Evolutionary conservation across 2,329 filamentous ascomycete genomes (phyloP).

Genomic region (Chrysoporthe puriensis): DNA sequence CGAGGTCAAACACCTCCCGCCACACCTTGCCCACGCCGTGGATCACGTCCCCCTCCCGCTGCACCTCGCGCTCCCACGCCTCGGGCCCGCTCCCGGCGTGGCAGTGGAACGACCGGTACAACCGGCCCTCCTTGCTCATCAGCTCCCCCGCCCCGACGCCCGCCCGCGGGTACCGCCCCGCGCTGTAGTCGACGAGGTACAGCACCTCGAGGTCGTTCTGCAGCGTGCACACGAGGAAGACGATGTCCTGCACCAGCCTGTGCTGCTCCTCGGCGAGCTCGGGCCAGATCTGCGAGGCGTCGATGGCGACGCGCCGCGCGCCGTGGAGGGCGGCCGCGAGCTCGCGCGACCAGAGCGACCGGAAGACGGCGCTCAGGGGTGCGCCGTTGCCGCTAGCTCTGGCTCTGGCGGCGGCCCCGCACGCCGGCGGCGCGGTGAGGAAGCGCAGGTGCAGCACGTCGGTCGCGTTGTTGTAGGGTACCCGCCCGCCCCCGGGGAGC

Average conservation of each 20-base stretch:
- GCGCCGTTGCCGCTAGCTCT: not conserved
- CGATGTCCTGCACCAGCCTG: slow-evolving; percentile 26
- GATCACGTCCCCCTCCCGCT: slow-evolving; percentile 36
- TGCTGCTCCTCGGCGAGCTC: slow-evolving; percentile 5
- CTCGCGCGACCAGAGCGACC: slow-evolving; percentile 25
- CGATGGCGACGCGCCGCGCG: slow-evolving; percentile 29
- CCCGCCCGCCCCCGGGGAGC: not conserved
- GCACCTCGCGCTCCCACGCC: slow-evolving; percentile 23
- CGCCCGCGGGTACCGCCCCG: slow-evolving; percentile 4
- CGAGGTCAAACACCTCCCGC: slow-evolving; percentile 39
- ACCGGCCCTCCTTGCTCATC: slow-evolving; percentile 25
- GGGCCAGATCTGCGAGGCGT: slow-evolving; percentile 27
- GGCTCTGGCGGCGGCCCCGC: not conserved
- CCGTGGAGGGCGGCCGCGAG: slow-evolving; percentile 21
- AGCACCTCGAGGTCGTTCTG: slow-evolving; percentile 30
- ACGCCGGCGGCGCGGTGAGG: not conserved
- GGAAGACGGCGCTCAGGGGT: slow-evolving; percentile 22
- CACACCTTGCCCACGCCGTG: slow-evolving; percentile 38
- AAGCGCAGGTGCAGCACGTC: slow-evolving; percentile 29
- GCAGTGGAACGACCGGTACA: slow-evolving; percentile 34
- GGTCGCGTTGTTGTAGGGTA: slow-evolving; percentile 25
- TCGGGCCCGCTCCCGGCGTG: slow-evolving; percentile 4
- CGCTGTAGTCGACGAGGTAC: slow-evolving; percentile 29
- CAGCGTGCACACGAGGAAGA: slow-evolving; percentile 28
- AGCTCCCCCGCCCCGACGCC: slow-evolving; percentile 22